Conservation (phyloP, 2,329 filamentous ascomycete genomes). For the Fusarium xylarioides region DNA sequence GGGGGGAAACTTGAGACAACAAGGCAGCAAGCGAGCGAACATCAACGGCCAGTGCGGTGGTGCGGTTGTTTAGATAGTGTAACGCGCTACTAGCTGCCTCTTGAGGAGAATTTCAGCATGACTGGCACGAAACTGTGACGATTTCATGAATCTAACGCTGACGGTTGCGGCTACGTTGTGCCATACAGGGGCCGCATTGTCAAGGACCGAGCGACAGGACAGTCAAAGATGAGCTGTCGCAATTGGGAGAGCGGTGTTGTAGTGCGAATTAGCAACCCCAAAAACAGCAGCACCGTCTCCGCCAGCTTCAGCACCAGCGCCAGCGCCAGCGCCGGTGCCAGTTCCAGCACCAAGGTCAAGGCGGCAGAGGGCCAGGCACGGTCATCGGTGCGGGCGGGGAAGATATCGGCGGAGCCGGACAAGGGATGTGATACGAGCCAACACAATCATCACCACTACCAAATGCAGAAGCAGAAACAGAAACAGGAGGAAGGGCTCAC, state of each 20-base stretch:
- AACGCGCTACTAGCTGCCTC: constrained; percentile 29
- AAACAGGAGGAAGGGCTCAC: constrained; percentile 14
- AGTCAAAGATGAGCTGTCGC: constrained; percentile 80
- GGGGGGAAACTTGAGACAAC: constrained; percentile 37
- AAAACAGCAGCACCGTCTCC: constrained; percentile 23
- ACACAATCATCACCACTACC: constrained; percentile 1
- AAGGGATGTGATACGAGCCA: constrained; percentile 32
- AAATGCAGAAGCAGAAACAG: constrained; percentile 8
- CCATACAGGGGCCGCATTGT: constrained; percentile 76
- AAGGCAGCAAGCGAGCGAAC: constrained; percentile 33
- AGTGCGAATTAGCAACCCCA: constrained; percentile 61
- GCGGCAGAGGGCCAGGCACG: constrained; percentile 33
- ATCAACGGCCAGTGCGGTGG: constrained; percentile 31
- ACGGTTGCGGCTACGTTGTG: constrained; percentile 28
- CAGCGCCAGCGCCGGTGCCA: constrained; percentile 1
- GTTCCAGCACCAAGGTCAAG: constrained; percentile 23
- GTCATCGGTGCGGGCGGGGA: constrained; percentile 30
- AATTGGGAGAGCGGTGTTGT: constrained; percentile 98
- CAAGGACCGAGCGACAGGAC: constrained; percentile 71
- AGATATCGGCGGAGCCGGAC: constrained; percentile 29
- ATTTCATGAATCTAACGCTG: constrained; percentile 38
- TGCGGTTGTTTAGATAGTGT: constrained; percentile 19
- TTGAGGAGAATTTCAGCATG: constrained; percentile 24
- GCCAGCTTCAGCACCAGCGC: constrained; percentile 15
- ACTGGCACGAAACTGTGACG: constrained; percentile 32